Evolutionary conservation across 2,329 filamentous ascomycete genomes (phyloP), one percentile per base, ranked within the genome.

Genomic region (Beauveria brongniartii): DNA sequence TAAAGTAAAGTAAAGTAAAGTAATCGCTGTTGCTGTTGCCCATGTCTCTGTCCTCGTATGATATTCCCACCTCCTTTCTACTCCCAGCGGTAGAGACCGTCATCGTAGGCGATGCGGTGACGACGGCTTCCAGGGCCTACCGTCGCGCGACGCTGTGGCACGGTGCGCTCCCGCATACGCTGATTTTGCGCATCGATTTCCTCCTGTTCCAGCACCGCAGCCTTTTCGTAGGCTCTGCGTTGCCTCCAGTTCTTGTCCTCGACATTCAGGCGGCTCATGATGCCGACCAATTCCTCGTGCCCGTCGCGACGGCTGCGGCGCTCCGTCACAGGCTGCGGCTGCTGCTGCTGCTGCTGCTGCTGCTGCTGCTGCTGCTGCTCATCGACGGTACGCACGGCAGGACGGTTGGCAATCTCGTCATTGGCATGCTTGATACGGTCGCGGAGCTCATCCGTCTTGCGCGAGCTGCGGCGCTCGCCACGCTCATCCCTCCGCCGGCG

Each of bases 381-480:
- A 34, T 34, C 30, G 12, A 34, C 12, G 30, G n/a, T 22, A 16
- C 57, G 47, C 72, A 71, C 16, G 73, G 69, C 7, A 70, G 70
- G 68, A 10, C 78, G 75, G 62, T 65, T 70, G 61, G 72, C 69
- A 58, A 80, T 80, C 61, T 73, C 72, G 37, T 71, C 71, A 58
- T 80, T 80, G 59, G 75, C 74, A 60, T 70, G 70, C 9, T 70
- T 71, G 59, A 80, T 78, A 64, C 73, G 71, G 9, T 66, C 63
- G 34, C 68, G 68, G 3, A 72, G 65, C 26, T 61, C 47, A 34
- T 57, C 46, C 6, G 26, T 24, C 47, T 46, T 59, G 37, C 62
- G 65, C 28, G 64, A 62, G 30, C 68, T 65, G 40, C 70, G 69
- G 52, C 62, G 61, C 26, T 64, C 63, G 54, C 60, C 67, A 26